A percentile compares a stretch with the other conserved stretches of the same genome.
Conservation (phyloP, 2,329 filamentous ascomycete genomes). For the Pyrenophora graminea region DNA sequence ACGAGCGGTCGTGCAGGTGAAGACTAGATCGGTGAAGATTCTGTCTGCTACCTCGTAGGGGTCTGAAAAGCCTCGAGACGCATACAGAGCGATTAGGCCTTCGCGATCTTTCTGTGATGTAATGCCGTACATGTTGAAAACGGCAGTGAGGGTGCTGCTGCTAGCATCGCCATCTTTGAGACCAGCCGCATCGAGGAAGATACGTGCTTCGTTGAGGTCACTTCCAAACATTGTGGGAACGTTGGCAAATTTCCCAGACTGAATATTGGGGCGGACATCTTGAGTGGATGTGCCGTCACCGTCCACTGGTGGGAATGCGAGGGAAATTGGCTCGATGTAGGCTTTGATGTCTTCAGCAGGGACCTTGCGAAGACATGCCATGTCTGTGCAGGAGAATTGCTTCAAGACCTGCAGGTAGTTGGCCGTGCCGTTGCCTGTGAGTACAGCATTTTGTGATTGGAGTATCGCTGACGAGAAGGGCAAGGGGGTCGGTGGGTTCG, state of each 20-base stretch:
- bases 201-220: slow-evolving; percentile 15
- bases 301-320: slow-evolving; percentile 17
- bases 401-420: slow-evolving; percentile 15
- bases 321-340: slow-evolving; percentile 13
- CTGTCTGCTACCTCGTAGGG: slow-evolving; percentile 9
- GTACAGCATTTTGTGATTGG: slow-evolving; percentile 20
- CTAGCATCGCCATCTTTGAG: slow-evolving; percentile 9
- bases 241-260: slow-evolving; percentile 8
- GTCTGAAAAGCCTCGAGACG: background rate
- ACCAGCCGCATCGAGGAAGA: slow-evolving; percentile 10
- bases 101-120: slow-evolving; percentile 2
- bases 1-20: slow-evolving; percentile 12
- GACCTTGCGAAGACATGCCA: slow-evolving; percentile 10
- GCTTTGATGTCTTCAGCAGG: slow-evolving; percentile 8
- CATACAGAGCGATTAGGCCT: slow-evolving; percentile 7
- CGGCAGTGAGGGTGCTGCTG: slow-evolving; percentile 4
- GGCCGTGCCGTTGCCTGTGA: slow-evolving; percentile 5
- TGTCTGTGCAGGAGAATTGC: slow-evolving; percentile 14
- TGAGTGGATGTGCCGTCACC: slow-evolving; percentile 9
- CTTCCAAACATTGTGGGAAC: slow-evolving; percentile 17
- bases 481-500: slow-evolving; percentile 20
- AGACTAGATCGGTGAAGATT: slow-evolving; percentile 11
- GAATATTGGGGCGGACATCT: slow-evolving; percentile 15
- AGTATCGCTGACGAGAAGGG: slow-evolving; percentile 33
- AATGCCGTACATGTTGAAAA: slow-evolving; percentile 7